Conservation (phyloP, 2,329 filamentous ascomycete genomes). For the Venturia aucupariae region DNA sequence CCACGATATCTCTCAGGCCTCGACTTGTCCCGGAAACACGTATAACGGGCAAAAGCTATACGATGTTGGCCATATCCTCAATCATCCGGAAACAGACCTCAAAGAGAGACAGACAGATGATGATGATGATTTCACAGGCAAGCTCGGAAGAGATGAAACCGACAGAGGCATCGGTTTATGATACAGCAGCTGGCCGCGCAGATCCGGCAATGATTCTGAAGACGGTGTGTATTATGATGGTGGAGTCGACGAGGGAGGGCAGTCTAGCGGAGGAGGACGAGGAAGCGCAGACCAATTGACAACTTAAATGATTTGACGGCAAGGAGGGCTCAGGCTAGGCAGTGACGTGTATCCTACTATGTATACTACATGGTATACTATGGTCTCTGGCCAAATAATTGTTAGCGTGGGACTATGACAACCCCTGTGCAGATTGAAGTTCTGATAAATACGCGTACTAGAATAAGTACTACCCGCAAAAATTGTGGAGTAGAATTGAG, state of each 20-base stretch:
- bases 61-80: neutral
- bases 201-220: neutral
- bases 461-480: too few species aligned
- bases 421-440: too few species aligned
- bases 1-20: neutral
- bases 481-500: too few species aligned
- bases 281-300: neutral
- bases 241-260: neutral
- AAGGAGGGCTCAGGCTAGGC: neutral
- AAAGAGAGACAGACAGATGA: neutral
- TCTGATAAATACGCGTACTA: too few species aligned
- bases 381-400: too few species aligned
- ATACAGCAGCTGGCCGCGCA: neutral
- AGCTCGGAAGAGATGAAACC: neutral
- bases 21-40: neutral
- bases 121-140: neutral
- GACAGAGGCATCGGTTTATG: neutral
- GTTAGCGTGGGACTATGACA: too few species aligned
- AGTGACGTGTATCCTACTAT: neutral
- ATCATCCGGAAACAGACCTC: neutral
- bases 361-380: neutral
- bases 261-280: neutral
- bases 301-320: too few species aligned
- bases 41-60: neutral
- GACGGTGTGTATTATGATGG: neutral